A percentile compares a stretch with the other conserved stretches of the same genome.
Evolutionary conservation across 345 rosid genomes (phyloP).

Genomic region (Psidium friedrichsthalianum): DNA sequence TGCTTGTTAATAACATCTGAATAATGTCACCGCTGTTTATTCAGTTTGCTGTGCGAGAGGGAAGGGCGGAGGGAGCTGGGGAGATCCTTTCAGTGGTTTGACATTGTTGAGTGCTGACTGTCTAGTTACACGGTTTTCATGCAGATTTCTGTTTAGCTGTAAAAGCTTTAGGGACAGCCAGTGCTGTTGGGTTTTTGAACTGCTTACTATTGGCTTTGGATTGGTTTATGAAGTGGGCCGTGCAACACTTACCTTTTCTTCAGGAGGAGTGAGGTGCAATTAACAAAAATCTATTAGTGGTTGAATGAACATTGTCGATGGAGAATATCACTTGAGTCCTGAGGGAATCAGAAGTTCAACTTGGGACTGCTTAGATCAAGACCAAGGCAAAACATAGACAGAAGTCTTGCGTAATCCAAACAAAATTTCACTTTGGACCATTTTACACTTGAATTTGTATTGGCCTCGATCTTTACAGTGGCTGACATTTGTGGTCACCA

Average conservation of each 20-base stretch:
- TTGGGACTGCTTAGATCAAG: background rate
- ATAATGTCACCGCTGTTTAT: accelerated
- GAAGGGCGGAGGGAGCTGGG: background rate
- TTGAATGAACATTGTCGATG: background rate
- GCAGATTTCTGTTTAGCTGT: background rate
- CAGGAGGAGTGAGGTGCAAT: background rate
- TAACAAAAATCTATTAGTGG: no score
- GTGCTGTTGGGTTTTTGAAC: background rate
- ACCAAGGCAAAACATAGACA: background rate
- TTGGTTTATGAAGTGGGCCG: background rate
- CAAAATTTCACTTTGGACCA: background rate
- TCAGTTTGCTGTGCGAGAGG: background rate
- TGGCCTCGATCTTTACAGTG: background rate
- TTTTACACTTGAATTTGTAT: background rate
- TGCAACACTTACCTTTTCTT: background rate
- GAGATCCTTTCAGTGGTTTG: background rate
- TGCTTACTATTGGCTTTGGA: background rate
- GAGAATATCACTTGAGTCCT: background rate
- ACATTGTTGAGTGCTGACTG: background rate
- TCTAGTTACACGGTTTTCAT: background rate
- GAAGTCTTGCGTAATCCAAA: background rate
- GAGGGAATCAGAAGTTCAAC: background rate
- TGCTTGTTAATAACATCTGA: accelerated
- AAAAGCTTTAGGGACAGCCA: background rate
- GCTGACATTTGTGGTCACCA: background rate